Evolutionary conservation across 768 basidiomycete genomes (phyloP), one percentile per base, ranked within the genome.

Genomic region (Mycena vulgaris): DNA sequence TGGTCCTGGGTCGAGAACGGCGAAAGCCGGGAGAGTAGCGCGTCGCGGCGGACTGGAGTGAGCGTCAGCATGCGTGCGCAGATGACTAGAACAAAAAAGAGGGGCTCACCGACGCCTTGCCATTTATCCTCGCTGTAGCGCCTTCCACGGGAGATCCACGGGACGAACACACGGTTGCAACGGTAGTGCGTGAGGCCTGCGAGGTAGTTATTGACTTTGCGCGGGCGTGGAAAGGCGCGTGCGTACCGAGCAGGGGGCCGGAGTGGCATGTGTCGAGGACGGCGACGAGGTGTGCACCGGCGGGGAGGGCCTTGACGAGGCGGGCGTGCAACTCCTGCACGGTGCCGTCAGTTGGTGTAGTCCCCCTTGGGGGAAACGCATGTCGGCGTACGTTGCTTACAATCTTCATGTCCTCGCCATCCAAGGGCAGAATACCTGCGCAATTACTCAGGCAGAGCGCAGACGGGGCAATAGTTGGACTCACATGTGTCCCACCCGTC

Each of bases 401-500:
- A 23, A 66, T 66, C 48, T 4, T 51, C 21, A 49, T 37, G 0
- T 48, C n/a, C 7, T 30, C 65, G 10, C 66, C 66, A 19, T 68
- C 66, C 23, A 17, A 35, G 16, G 66, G 66, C 23, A 68, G 25
- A 11, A 68, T n/a, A 27, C 66, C 66, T 68, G 39, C 16, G 25
- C 3, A 10, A 10, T 5, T 45, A 10, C 19, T 45, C 19, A 45
- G n/a, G 21, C 4, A n/a, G 10, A 10, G 21, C 42, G 21, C n/a
- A 45, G 42, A 45, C 6, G 42, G 10, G 10, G 42, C n/a, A 21
- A 5, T n/a, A 21, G 42, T 21, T 5, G 7, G n/a, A n/a, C 39
- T 40, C 16, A 63, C 68, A 66, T 59, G 57, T 52, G 35, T 70
- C 69, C 52, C 23, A 49, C 8, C 42, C 64, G 48, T 73, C 72